These are phyloP conservation scores for Hemileia vastatrix DNA, from an alignment of 1,284 basidiomycete genomes.

Conservation along the genomic window DNA sequence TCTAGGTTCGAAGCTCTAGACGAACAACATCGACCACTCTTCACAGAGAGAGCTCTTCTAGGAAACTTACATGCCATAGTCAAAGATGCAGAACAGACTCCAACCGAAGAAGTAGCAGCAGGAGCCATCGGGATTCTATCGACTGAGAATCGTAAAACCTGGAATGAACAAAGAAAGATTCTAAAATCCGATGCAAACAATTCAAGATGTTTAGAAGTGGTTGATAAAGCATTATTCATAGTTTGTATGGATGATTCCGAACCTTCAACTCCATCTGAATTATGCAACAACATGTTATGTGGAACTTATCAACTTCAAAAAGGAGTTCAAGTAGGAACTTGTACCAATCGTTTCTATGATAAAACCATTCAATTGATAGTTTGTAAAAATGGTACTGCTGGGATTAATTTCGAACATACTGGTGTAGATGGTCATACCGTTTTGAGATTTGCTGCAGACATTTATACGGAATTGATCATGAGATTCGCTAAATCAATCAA, in stretches of 20 bases:
- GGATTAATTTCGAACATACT: slow-evolving; percentile 97
- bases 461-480: slow-evolving; percentile 66
- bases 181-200: slow-evolving; percentile 62
- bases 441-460: slow-evolving; percentile 54
- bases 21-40: slow-evolving; percentile 65
- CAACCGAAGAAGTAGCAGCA: slow-evolving; percentile 62
- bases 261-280: slow-evolving; percentile 61
- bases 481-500: slow-evolving; percentile 84
- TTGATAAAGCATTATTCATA: slow-evolving; percentile 76
- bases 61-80: slow-evolving; percentile 83
- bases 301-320: slow-evolving; percentile 66
- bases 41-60: slow-evolving; percentile 81
- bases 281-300: slow-evolving; percentile 76
- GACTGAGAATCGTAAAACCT: slow-evolving; percentile 87
- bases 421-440: slow-evolving; percentile 95
- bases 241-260: slow-evolving; percentile 84
- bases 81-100: slow-evolving; percentile 73
- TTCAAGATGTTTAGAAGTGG: slow-evolving; percentile 58
- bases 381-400: slow-evolving; percentile 79
- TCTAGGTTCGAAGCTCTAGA: slow-evolving; percentile 62
- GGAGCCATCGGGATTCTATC: slow-evolving; percentile 71
- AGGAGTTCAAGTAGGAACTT: slow-evolving; percentile 87
- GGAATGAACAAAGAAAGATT: slow-evolving; percentile 64
- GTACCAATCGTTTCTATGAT: slow-evolving; percentile 83
- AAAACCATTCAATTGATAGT: slow-evolving; percentile 92